These are phyloP conservation scores for Carallia brachiata DNA, from an alignment of 345 rosid genomes.

Conservation along the genomic window DNA sequence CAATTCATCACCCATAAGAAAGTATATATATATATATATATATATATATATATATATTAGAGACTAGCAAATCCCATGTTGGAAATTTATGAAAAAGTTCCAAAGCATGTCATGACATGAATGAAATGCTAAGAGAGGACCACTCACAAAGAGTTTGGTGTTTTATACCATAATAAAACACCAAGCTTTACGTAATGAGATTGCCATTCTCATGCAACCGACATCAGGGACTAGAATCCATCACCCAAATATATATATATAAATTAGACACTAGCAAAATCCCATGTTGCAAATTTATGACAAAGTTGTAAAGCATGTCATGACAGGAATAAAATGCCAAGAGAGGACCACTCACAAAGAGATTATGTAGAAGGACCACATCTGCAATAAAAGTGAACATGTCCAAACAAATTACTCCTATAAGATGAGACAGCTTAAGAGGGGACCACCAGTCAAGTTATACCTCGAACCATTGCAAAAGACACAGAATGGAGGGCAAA, in stretches of 20 bases:
- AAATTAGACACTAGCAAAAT: background rate
- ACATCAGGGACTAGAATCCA: no score
- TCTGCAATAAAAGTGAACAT: slow-evolving; percentile 13
- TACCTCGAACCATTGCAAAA: slow-evolving; percentile 1
- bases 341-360: slow-evolving; percentile 33
- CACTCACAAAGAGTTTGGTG: slow-evolving; percentile 13
- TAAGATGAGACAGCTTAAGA: slow-evolving; percentile 16
- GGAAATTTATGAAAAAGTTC: slow-evolving; percentile 15
- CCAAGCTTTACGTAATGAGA: no score
- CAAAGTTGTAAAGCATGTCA: slow-evolving; percentile 11
- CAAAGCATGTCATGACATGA: slow-evolving; percentile 11
- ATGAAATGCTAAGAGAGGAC: slow-evolving; percentile 27
- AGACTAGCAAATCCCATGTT: slow-evolving; percentile 10
- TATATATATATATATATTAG: no score
- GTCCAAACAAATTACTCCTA: slow-evolving; percentile 14
- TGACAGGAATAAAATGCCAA: slow-evolving; percentile 9
- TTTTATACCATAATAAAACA: no score
- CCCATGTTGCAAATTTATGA: slow-evolving; percentile 14
- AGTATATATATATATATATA: no score
- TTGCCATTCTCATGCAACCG: no score
- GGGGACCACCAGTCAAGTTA: slow-evolving; percentile 22
- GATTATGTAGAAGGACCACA: slow-evolving; percentile 37
- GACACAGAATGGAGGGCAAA: background rate
- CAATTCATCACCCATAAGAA: background rate
- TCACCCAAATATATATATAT: no score